phyloP scores from a whole-genome alignment of 352 stramenopile species.

The Achlya hypogyna region DNA sequence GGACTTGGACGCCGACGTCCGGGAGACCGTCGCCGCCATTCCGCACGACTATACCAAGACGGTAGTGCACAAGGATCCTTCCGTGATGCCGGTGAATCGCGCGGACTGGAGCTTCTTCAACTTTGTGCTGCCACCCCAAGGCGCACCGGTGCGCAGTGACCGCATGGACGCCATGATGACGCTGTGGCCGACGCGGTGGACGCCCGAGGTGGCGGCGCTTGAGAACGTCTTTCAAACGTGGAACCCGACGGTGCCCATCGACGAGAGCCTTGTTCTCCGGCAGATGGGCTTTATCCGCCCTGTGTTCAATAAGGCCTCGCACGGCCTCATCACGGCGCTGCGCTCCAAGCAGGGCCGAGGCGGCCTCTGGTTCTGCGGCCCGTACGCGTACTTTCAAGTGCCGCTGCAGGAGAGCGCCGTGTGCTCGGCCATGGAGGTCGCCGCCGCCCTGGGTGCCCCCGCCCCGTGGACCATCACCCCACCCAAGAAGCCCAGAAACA shows the following conservation, averaged over 20 bases:
- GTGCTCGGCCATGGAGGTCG: slow-evolving; percentile 16
- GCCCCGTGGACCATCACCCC: neutral
- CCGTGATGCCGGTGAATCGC: slow-evolving; percentile 20
- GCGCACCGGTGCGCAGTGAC: no score
- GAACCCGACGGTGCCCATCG: slow-evolving; percentile 23
- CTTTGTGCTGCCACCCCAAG: slow-evolving; percentile 7
- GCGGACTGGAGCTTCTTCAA: slow-evolving; percentile 25
- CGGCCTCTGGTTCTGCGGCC: slow-evolving; percentile 23
- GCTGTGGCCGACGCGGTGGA: slow-evolving; percentile 24
- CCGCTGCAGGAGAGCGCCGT: slow-evolving; percentile 25
- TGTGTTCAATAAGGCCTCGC: slow-evolving; percentile 19
- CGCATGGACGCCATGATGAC: slow-evolving; percentile 24
- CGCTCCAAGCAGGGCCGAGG: slow-evolving; percentile 10
- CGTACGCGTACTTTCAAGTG: slow-evolving; percentile 20
- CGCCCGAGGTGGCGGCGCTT: neutral
- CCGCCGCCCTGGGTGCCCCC: slow-evolving; percentile 2
- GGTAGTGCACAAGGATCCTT: slow-evolving; percentile 22
- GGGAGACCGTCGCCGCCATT: slow-evolving; percentile 10
- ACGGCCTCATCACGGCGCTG: slow-evolving; percentile 11
- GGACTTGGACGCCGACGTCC: neutral
- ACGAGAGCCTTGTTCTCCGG: slow-evolving; percentile 4
- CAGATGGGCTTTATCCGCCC: slow-evolving; percentile 21
- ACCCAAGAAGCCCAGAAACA: neutral
- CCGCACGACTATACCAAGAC: slow-evolving; percentile 22
- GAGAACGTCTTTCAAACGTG: slow-evolving; percentile 25